A percentile compares a stretch with the other conserved stretches of the same genome.
Conservation (phyloP, 2,329 filamentous ascomycete species). For the Thermothelomyces thermophilus region DNA sequence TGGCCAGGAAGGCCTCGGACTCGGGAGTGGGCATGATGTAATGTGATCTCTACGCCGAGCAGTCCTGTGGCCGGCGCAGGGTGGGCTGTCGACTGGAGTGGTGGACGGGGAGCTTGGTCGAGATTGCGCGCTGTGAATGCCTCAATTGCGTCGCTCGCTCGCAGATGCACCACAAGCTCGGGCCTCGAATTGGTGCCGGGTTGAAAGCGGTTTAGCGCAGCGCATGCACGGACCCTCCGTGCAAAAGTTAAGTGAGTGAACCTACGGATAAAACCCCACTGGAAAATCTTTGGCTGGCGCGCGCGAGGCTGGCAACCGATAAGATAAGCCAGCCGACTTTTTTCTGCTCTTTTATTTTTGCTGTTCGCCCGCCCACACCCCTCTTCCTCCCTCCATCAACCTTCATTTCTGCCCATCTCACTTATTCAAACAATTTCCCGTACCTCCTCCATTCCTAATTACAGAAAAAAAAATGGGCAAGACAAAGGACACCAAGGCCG, state of each 20-base stretch:
- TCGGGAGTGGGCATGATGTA: slow-evolving; percentile 71
- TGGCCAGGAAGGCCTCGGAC: slow-evolving; percentile 72
- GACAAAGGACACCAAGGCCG: slow-evolving; percentile 55
- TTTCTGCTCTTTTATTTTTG: neutral
- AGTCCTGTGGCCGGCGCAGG: slow-evolving; percentile 1
- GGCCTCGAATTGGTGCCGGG: neutral
- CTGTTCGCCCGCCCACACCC: slow-evolving; percentile 4
- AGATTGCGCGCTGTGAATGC: slow-evolving; percentile 9
- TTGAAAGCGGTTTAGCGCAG: slow-evolving; percentile 6
- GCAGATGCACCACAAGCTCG: slow-evolving; percentile 6
- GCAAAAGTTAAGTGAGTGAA: too few species aligned
- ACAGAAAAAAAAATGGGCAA: slow-evolving; percentile 60
- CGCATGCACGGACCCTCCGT: slow-evolving; percentile 15
- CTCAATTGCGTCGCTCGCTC: slow-evolving; percentile 5
- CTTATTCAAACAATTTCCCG: slow-evolving; percentile 16
- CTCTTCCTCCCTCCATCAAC: slow-evolving; percentile 8
- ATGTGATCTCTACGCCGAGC: slow-evolving; percentile 2
- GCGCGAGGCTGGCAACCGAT: neutral
- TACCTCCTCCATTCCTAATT: slow-evolving; percentile 15
- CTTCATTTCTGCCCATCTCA: slow-evolving; percentile 18
- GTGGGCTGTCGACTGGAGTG: slow-evolving; percentile 6
- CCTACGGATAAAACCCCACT: too few species aligned
- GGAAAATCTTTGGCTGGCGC: too few species aligned
- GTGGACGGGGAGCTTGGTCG: slow-evolving; percentile 13
- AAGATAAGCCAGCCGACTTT: neutral